Percentiles rank a stretch among this genome's conserved stretches.
phyloP scores from a whole-genome alignment of 2,329 filamentous ascomycete genomes.

The Paracamarosporium sp. region DNA sequence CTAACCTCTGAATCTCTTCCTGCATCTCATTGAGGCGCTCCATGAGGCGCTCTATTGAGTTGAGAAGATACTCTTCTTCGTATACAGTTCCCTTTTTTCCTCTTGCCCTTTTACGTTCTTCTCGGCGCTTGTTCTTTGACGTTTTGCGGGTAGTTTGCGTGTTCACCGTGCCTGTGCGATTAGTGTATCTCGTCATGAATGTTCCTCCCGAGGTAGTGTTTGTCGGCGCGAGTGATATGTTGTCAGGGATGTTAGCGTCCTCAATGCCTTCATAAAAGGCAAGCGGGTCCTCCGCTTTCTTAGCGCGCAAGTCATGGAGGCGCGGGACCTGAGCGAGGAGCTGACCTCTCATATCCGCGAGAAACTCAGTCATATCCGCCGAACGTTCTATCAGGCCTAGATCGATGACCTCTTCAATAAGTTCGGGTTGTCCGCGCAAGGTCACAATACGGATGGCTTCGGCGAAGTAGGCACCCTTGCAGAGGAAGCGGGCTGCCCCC shows the following conservation, averaged over 20 bases:
- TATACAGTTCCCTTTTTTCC: slow-evolving; percentile 98
- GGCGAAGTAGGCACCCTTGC: slow-evolving; percentile 85
- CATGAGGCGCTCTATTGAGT: slow-evolving; percentile 81
- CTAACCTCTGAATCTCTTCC: slow-evolving; percentile 74
- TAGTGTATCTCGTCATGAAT: slow-evolving; percentile 91
- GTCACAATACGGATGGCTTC: slow-evolving; percentile 84
- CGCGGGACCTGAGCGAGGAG: slow-evolving; percentile 85
- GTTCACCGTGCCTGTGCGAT: slow-evolving; percentile 74
- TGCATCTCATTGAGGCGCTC: slow-evolving; percentile 78
- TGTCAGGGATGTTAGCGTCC: slow-evolving; percentile 78
- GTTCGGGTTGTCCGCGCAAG: slow-evolving; percentile 64
- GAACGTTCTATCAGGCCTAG: slow-evolving; percentile 80
- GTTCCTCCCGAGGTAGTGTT: slow-evolving; percentile 79
- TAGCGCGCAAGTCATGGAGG: slow-evolving; percentile 79
- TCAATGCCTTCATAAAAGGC: slow-evolving; percentile 80
- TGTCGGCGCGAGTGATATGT: slow-evolving; percentile 89
- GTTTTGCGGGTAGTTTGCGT: slow-evolving; percentile 80
- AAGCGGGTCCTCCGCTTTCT: slow-evolving; percentile 83
- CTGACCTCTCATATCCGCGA: slow-evolving; percentile 91
- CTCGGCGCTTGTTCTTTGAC: slow-evolving; percentile 83
- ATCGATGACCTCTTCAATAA: slow-evolving; percentile 76
- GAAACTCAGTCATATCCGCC: slow-evolving; percentile 82
- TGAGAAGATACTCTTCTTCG: slow-evolving; percentile 95
- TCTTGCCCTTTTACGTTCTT: slow-evolving; percentile 92
- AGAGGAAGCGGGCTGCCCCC: slow-evolving; percentile 76